These are phyloP conservation scores for Rhodotorula sp. DNA, from an alignment of 1,284 basidiomycete genomes.

Conservation along the genomic window DNA sequence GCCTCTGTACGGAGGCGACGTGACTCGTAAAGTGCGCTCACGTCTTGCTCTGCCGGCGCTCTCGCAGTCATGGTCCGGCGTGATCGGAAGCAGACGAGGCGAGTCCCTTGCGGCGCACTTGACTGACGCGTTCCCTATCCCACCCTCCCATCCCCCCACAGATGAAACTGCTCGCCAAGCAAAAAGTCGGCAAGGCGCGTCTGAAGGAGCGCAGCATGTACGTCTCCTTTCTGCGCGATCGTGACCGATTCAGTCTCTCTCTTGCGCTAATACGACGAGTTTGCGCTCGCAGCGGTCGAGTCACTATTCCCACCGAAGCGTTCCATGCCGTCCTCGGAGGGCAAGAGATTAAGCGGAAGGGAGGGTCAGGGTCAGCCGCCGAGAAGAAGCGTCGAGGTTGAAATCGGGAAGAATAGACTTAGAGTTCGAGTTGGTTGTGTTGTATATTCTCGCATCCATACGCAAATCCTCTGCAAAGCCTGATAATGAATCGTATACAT, in stretches of 20 bases:
- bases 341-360: slow-evolving; percentile 33
- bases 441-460: neutral
- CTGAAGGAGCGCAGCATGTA: slow-evolving; percentile 60
- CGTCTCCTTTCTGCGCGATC: neutral
- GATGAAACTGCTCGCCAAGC: slow-evolving; percentile 85
- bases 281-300: slow-evolving; percentile 14
- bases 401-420: neutral
- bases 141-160: neutral
- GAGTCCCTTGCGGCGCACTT: no score
- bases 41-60: neutral
- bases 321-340: slow-evolving; percentile 39
- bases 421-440: neutral
- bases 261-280: neutral
- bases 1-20: slow-evolving; percentile 39
- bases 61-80: no score
- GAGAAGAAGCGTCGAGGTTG: slow-evolving; percentile 18
- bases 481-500: neutral
- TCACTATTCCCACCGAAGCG: slow-evolving; percentile 35
- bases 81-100: neutral
- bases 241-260: neutral
- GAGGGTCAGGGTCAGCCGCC: neutral
- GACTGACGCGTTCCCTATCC: no score
- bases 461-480: no score
- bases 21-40: slow-evolving; percentile 27
- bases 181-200: slow-evolving; percentile 83